Conservation (phyloP, 345 rosid species). For the Firmiana major region DNA sequence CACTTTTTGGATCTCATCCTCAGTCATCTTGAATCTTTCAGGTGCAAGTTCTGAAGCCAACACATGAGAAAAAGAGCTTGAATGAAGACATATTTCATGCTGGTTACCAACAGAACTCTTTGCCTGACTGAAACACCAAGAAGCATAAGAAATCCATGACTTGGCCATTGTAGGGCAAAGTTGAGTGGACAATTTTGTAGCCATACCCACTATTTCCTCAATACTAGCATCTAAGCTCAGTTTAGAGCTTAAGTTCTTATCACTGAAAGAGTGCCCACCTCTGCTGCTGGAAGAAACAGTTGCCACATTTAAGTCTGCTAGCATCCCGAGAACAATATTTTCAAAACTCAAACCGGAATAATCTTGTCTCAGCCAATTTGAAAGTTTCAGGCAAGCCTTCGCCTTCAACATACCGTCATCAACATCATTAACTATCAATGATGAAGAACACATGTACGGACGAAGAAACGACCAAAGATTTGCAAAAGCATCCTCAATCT, state of each 20-base stretch:
- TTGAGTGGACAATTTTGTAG: constrained; percentile 71
- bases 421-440: constrained; percentile 37
- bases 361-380: constrained; percentile 66
- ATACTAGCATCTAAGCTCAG: constrained; percentile 30
- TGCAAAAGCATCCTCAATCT: constrained; percentile 62
- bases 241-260: constrained; percentile 33
- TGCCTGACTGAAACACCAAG: constrained; percentile 89
- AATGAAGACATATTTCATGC: constrained; percentile 35
- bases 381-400: constrained; percentile 84
- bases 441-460: constrained; percentile 56
- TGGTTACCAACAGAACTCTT: constrained; percentile 40
- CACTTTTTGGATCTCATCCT: constrained; percentile 55
- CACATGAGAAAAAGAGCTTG: constrained; percentile 55
- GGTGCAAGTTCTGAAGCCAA: constrained; percentile 58
- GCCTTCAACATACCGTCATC: constrained; percentile 64
- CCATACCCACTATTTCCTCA: constrained; percentile 74
- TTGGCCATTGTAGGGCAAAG: constrained; percentile 86
- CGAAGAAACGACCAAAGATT: constrained; percentile 71
- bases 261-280: constrained; percentile 22
- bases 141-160: constrained; percentile 90
- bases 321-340: constrained; percentile 47
- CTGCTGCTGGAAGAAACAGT: constrained; percentile 28
- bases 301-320: constrained; percentile 40
- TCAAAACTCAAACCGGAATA: constrained; percentile 43
- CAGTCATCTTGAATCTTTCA: constrained; percentile 62